These are phyloP conservation scores for Wickerhamomyces mucosus DNA, from an alignment of 805 yeast genomes.

Conservation along the genomic window DNA sequence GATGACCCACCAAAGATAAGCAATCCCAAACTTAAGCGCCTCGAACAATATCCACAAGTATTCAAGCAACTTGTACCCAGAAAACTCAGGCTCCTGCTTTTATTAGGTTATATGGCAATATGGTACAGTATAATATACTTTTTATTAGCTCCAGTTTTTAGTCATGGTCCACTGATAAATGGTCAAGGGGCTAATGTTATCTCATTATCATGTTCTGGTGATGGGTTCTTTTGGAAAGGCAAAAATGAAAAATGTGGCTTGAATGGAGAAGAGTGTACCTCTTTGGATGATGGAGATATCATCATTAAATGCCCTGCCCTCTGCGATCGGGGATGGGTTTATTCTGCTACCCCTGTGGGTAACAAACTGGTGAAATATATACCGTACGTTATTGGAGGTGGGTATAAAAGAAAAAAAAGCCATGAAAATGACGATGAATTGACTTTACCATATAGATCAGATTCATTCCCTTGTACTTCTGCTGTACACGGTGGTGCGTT, in stretches of 20 bases:
- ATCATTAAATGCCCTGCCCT: slow-evolving; percentile 78
- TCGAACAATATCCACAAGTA: slow-evolving; percentile 36
- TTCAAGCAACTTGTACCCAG: slow-evolving; percentile 17
- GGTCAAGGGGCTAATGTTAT: slow-evolving; percentile 8
- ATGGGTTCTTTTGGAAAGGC: slow-evolving; percentile 57
- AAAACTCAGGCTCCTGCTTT: slow-evolving; percentile 1
- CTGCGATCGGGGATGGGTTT: slow-evolving; percentile 73
- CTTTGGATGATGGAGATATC: slow-evolving; percentile 42
- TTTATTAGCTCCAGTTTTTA: slow-evolving; percentile 6
- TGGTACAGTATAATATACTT: slow-evolving; percentile 9
- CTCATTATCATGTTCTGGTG: slow-evolving; percentile 39
- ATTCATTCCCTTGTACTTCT: slow-evolving; percentile 83
- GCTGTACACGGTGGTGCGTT: slow-evolving; percentile 80
- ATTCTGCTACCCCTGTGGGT: slow-evolving; percentile 69
- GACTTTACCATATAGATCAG: slow-evolving; percentile 70
- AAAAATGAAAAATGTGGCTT: slow-evolving; percentile 71
- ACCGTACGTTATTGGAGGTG: slow-evolving; percentile 75
- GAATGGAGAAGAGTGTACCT: slow-evolving; percentile 38
- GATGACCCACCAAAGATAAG: slow-evolving; percentile 40
- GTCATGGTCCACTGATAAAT: slow-evolving; percentile 5
- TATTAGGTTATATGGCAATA: slow-evolving; percentile 4
- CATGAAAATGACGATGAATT: slow-evolving; percentile 19
- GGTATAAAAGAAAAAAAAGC: slow-evolving; percentile 21
- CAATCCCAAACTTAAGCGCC: slow-evolving; percentile 4
- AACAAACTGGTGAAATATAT: slow-evolving; percentile 54